These are phyloP conservation scores for Leccinum solheimii DNA, from an alignment of 1,284 basidiomycete genomes.

Conservation along the genomic window DNA sequence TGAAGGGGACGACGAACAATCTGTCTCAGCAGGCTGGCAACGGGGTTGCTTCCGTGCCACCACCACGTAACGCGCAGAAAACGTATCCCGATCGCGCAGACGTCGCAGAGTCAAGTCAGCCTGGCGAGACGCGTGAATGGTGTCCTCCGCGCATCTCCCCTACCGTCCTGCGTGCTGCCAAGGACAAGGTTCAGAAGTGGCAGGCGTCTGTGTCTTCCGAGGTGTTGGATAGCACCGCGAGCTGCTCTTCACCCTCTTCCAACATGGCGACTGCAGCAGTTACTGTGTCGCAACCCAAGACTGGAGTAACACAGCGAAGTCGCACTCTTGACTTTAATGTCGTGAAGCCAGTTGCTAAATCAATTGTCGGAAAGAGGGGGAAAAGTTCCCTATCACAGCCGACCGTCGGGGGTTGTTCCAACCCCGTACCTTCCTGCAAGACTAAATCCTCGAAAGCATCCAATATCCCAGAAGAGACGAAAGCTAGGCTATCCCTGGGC, in stretches of 20 bases:
- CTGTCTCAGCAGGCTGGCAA: constrained; percentile 14
- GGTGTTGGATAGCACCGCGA: constrained; percentile 2
- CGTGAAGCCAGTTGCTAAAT: constrained; percentile 28
- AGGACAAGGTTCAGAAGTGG: constrained; percentile 36
- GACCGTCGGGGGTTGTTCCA: constrained; percentile 5
- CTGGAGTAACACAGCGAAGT: constrained; percentile 11
- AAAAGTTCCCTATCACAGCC: constrained; percentile 12
- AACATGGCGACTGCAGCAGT: not conserved
- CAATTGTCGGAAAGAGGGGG: constrained; percentile 16
- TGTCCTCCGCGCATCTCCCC: constrained; percentile 17
- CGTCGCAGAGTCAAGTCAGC: constrained; percentile 1
- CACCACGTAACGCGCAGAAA: constrained; percentile 11
- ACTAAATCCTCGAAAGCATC: constrained; percentile 5
- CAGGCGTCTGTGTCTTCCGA: constrained; percentile 28
- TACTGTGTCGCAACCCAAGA: constrained; percentile 6
- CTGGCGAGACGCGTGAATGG: not conserved
- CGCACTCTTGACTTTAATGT: constrained; percentile 33
- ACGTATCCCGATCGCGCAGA: not conserved
- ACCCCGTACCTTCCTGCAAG: constrained; percentile 1
- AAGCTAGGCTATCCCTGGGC: not conserved
- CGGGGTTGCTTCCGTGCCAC: not conserved
- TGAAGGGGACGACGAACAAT: constrained; percentile 20
- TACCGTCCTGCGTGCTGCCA: constrained; percentile 23
- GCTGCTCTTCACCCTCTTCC: constrained; percentile 4
- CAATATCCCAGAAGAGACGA: not conserved